Percentiles rank a stretch among this genome's conserved stretches.
Evolutionary conservation across 768 basidiomycete genomes (phyloP).

Genomic region (Suillus fuscotomentosus): DNA sequence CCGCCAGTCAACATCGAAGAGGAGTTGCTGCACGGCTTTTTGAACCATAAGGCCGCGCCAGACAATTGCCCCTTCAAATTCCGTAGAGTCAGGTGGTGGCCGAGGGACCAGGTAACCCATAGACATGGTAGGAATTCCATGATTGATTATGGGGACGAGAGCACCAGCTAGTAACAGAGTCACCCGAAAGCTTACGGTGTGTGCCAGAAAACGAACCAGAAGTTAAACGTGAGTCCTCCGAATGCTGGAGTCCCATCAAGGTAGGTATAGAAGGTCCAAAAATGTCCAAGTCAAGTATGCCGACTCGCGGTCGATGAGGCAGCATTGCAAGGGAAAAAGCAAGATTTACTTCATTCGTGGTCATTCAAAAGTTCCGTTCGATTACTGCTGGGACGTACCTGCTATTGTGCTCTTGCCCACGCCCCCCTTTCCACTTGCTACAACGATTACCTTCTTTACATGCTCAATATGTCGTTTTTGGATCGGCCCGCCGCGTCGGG

Average conservation of each 20-base stretch:
- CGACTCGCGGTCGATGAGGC: constrained; percentile 58
- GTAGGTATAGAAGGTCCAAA: constrained; percentile 95
- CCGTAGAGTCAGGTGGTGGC: constrained; percentile 43
- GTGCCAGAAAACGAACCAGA: constrained; percentile 42
- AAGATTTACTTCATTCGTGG: constrained; percentile 60
- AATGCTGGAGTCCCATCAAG: constrained; percentile 82
- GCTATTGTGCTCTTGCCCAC: constrained; percentile 95
- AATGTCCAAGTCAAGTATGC: constrained; percentile 91
- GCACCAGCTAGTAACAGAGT: constrained; percentile 57
- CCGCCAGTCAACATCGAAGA: constrained; percentile 95
- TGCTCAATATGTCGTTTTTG: constrained; percentile 61
- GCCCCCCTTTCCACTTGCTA: constrained; percentile 93
- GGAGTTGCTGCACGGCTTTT: constrained; percentile 93
- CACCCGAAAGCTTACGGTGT: background rate
- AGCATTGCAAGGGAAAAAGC: constrained; percentile 67
- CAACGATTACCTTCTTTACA: constrained; percentile 78
- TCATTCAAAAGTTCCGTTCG: background rate
- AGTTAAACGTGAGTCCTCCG: constrained; percentile 78
- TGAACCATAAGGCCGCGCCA: constrained; percentile 99
- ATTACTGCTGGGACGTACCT: constrained; percentile 43
- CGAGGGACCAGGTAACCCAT: constrained; percentile 91
- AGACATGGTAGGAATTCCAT: constrained; percentile 92
- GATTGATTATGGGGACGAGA: constrained; percentile 80
- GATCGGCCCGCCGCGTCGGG: constrained; percentile 52
- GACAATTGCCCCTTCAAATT: constrained; percentile 77